Evolutionary conservation across 208 protist genomes (phyloP), one percentile per base, ranked within the genome.

Genomic region (Acanthamoeba healyi): DNA sequence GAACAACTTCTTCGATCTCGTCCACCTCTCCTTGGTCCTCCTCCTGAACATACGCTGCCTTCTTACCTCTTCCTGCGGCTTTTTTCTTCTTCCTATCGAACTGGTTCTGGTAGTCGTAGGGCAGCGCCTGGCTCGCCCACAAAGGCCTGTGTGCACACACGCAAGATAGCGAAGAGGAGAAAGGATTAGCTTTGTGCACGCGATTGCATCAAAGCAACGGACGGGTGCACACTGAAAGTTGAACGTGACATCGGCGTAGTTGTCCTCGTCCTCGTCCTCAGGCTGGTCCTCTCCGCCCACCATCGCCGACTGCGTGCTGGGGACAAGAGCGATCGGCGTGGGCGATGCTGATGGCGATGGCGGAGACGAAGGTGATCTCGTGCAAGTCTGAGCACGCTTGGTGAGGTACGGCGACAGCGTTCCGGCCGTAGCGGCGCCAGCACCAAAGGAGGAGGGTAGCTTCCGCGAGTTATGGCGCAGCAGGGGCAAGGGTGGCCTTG

Each of bases 21-120:
- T 42, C 32, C 12, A 58, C 44, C 4, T 44, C 67, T 6, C n/a
- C 58, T 5, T 67, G 14, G 36, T 46, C 19, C 36, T 86, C 77
- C 26, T 86, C 77, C 19, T 86, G 42, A 12, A 36, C 77, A 58
- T 40, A 14, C 29, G 10, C 44, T 2, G 77, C 14, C 32, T 72
- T 72, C 24, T 82, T 51, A 15, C 5, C 77, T 19, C 77, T 29
- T 86, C 77, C 58, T 79, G 17, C 15, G 26, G 36, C 29, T 26
- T 79, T 19, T 44, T 86, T 54, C 44, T 86, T 54, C 77, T 86
- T 12, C 26, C 34, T 51, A n/a, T 49, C 58, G 77, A 86, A 86
- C 44, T 86, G 77, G 36, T 86, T 86, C 77, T 86, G 77, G 77
- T 86, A 86, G 32, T 86, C 77, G 77, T 86, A 86, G 29, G 77